Conservation (phyloP, 352 stramenopile species). For the Globisporangium viniferum region DNA sequence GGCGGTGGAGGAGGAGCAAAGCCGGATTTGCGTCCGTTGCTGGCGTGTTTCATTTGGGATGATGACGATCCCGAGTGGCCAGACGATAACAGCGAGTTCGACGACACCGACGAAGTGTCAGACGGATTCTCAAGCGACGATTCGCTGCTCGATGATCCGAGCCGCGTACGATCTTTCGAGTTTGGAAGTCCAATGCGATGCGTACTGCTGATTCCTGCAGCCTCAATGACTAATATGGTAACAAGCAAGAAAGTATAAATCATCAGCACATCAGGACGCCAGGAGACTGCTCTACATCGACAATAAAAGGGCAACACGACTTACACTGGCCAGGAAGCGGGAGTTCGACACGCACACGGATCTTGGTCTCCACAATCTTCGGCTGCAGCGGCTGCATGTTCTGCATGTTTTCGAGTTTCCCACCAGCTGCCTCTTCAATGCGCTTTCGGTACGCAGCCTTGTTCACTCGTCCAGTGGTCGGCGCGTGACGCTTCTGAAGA, state of each 20-base stretch:
- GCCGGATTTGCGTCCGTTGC: constrained; percentile 12
- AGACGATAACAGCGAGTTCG: constrained; percentile 45
- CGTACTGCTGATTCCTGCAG: constrained; percentile 21
- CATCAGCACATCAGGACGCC: constrained; percentile 8
- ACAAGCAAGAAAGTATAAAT: background rate
- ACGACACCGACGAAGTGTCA: constrained; percentile 42
- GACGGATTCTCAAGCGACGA: constrained; percentile 39
- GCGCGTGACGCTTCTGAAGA: constrained; percentile 61
- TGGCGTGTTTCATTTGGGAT: constrained; percentile 20
- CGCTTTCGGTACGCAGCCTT: constrained; percentile 74
- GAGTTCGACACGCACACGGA: constrained; percentile 65
- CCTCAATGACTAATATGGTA: constrained; percentile 48
- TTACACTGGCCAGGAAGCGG: constrained; percentile 76
- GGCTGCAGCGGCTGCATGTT: constrained; percentile 69
- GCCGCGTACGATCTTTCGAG: constrained; percentile 17
- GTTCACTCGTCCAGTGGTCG: constrained; percentile 67
- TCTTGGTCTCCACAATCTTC: constrained; percentile 58
- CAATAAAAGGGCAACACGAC: constrained; percentile 13
- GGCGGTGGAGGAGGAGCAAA: constrained; percentile 25
- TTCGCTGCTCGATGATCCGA: constrained; percentile 43
- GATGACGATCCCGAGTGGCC: constrained; percentile 29
- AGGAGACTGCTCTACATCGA: constrained; percentile 1
- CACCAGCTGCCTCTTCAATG: constrained; percentile 68
- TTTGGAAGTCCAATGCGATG: constrained; percentile 19
- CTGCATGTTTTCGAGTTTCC: constrained; percentile 77